These are phyloP conservation scores for Raphanus sativus DNA, from an alignment of 345 rosid genomes.

Conservation along the genomic window DNA sequence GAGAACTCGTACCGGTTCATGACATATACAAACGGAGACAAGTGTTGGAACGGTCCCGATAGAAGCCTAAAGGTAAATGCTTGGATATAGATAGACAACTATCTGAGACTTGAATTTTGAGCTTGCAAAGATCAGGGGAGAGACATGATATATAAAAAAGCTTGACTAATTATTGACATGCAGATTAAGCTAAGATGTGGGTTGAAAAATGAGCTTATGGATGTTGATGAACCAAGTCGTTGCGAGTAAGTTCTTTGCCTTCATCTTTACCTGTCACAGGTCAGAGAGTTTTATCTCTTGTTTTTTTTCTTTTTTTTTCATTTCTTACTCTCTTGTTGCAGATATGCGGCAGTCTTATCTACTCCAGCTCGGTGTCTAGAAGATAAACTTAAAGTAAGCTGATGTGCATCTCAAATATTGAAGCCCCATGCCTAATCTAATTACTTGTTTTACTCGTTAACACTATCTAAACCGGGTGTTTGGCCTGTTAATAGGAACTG, in stretches of 20 bases:
- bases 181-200: conserved; percentile 94
- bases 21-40: conserved; percentile 79
- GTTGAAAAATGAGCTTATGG: conserved; percentile 68
- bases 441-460: not conserved
- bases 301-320: not conserved
- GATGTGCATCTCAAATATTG: not conserved
- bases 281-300: not conserved
- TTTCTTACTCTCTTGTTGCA: conserved; percentile 37
- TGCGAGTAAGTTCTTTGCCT: conserved; percentile 68
- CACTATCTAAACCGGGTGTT: not conserved
- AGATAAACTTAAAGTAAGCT: conserved; percentile 67
- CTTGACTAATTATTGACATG: not conserved
- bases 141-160: not conserved
- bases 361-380: conserved; percentile 79
- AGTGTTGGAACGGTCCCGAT: conserved; percentile 97
- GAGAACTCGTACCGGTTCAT: conserved; percentile 62
- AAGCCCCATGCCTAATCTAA: not conserved
- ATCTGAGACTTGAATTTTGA: not conserved
- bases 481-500: conserved; percentile 54
- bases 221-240: conserved; percentile 94
- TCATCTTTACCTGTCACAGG: not conserved
- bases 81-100: not conserved
- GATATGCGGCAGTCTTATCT: conserved; percentile 68
- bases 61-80: conserved; percentile 76
- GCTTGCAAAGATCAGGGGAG: conserved; percentile 12